Evolutionary conservation across 345 rosid genomes (phyloP), one percentile per base, ranked within the genome.

Genomic region (Kernera saxatilis): DNA sequence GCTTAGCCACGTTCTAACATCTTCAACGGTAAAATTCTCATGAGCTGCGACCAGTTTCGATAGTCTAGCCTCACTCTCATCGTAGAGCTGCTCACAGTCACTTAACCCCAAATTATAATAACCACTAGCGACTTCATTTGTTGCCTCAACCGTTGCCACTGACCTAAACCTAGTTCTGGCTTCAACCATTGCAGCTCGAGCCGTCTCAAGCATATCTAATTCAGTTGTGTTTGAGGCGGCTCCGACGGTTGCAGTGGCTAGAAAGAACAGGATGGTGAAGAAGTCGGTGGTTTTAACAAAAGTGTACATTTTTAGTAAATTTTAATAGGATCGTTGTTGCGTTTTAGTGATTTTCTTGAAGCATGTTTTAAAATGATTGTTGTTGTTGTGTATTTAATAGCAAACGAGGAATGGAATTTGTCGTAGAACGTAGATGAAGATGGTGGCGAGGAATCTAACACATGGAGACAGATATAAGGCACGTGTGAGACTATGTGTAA

Each of bases 1-100:
- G 23, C 88, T 87, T 25, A 90, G 64, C 96, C 93, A 86, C 25
- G 86, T 68, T 10, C 72, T 71, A 70, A 78, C 84, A 62, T 89
- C 91, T 19, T 85, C 86, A 1, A 48, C 17, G 3, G 79, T 80
- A 49, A 76, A 56, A 44, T 64, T 76, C 35, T 46, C 76, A 64
- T 52, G 70, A 48, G 51, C 61, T 30, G 21, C 60, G 29, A 81
- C 64, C 65, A 86, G 62, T 43, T 36, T 39, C 46, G 55, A 67
- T n/a, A 90, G 78, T 72, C 85, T 75, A 5, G 39, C 82, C 78
- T 84, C 86, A 45, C 88, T 80, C 26, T 78, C 83, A 5, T 74
- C 84, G 41, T 87, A 84, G 5, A 87, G 83, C 79, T 76, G 77
- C 46, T 17, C 83, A 58, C 93, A 90, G 17, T 82, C 88, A 1